Evolutionary conservation across 768 basidiomycete species (phyloP).

Genomic region (Tylopilus subfusipes): DNA sequence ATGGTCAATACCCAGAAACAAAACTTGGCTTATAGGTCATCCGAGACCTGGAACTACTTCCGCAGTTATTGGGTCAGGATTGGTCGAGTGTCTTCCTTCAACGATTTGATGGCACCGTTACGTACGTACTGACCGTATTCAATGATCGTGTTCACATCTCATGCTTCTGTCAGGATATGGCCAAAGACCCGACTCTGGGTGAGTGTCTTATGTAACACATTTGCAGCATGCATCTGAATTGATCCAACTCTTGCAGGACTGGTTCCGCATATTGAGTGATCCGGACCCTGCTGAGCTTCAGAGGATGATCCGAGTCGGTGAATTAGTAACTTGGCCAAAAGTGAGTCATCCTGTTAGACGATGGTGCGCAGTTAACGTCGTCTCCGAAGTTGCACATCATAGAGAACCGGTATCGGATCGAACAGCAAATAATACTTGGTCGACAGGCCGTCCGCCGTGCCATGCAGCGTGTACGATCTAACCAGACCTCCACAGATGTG

Average conservation of each 20-base stretch:
- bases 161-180: conserved; percentile 58
- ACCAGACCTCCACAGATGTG: conserved; percentile 20
- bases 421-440: conserved; percentile 78
- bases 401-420: conserved; percentile 81
- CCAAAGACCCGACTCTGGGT: conserved; percentile 79
- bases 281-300: conserved; percentile 76
- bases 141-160: conserved; percentile 20
- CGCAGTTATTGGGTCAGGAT: conserved; percentile 89
- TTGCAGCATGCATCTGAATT: not conserved
- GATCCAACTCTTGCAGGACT: conserved; percentile 52
- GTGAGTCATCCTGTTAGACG: conserved; percentile 37
- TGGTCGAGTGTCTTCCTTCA: conserved; percentile 98
- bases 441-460: conserved; percentile 65
- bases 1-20: not conserved
- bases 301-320: conserved; percentile 83
- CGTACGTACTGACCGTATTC: conserved; percentile 48
- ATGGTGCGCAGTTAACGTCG: conserved; percentile 9
- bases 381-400: conserved; percentile 83
- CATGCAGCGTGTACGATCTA: conserved; percentile 37
- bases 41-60: conserved; percentile 91
- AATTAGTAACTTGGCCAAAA: conserved; percentile 96
- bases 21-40: conserved; percentile 55
- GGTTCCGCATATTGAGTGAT: conserved; percentile 80
- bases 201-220: conserved; percentile 16
- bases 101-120: conserved; percentile 84